A percentile compares a stretch with the other conserved stretches of the same genome.
phyloP scores from a whole-genome alignment of 2,329 filamentous ascomycete species.

The Diaporthe batatas region DNA sequence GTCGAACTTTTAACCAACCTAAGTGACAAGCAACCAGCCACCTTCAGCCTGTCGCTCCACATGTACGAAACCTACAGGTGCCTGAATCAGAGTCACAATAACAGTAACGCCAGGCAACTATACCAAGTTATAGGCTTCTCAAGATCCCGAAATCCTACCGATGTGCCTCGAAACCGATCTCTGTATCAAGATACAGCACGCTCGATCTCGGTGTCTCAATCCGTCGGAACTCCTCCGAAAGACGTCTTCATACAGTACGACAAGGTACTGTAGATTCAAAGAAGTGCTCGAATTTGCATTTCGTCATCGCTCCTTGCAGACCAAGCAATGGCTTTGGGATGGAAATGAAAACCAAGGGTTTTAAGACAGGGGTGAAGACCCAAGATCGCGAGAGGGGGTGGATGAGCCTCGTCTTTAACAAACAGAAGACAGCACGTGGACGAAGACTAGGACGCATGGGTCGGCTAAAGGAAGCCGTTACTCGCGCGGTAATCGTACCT shows the following conservation, averaged over 20 bases:
- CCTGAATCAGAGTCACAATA: too few relatives aligned
- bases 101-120: too few relatives aligned
- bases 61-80: neutral
- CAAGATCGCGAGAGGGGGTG: neutral
- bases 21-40: neutral
- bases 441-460: neutral
- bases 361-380: too few relatives aligned
- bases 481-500: neutral
- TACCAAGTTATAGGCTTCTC: too few relatives aligned
- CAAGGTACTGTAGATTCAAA: neutral
- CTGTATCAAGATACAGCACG: neutral
- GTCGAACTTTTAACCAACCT: neutral
- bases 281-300: too few relatives aligned
- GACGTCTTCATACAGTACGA: neutral
- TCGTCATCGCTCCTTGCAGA: too few relatives aligned
- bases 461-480: neutral
- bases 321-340: too few relatives aligned
- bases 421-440: neutral
- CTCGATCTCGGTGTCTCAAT: neutral
- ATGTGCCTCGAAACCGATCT: neutral
- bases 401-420: neutral
- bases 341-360: neutral
- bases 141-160: neutral
- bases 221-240: neutral
- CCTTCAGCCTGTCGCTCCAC: neutral